These are phyloP conservation scores for Mesembryanthemum crystallinum DNA, from an alignment of 148 eudicot species.

Conservation along the genomic window DNA sequence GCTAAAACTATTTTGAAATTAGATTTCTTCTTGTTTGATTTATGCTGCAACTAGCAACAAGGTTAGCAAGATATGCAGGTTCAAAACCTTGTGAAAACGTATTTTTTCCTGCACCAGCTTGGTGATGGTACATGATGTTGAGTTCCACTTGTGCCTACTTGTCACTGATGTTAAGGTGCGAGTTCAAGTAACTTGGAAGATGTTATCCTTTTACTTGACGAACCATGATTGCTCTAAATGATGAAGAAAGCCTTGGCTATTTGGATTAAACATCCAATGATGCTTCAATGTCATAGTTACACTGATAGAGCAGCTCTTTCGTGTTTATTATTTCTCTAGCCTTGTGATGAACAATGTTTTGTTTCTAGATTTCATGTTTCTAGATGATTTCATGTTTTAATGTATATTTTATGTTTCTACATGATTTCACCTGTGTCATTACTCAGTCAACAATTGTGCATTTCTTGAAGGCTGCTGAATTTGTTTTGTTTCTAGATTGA, in stretches of 20 bases:
- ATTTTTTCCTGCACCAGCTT: not conserved
- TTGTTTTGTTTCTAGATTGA: not conserved
- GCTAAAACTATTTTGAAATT: not conserved
- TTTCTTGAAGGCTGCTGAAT: no score
- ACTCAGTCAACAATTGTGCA: not conserved
- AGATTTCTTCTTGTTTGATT: no score
- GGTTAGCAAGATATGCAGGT: not conserved
- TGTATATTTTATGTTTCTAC: no score
- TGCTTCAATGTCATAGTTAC: constrained; percentile 44
- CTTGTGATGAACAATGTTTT: not conserved
- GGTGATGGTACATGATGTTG: not conserved
- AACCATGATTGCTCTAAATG: constrained; percentile 35
- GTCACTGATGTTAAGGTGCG: not conserved
- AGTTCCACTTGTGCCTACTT: not conserved
- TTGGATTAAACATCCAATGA: constrained; percentile 41
- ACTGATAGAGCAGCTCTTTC: constrained; percentile 39
- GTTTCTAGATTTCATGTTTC: no score
- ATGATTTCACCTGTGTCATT: no score
- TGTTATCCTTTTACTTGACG: not conserved
- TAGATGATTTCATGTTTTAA: no score
- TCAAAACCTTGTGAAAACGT: not conserved
- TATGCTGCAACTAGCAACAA: not conserved
- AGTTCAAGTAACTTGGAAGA: not conserved
- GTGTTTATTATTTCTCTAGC: not conserved
- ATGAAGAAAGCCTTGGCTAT: constrained; percentile 34